Evolutionary conservation across 2,329 filamentous ascomycete species (phyloP).

Genomic region (Penicillium sp.): DNA sequence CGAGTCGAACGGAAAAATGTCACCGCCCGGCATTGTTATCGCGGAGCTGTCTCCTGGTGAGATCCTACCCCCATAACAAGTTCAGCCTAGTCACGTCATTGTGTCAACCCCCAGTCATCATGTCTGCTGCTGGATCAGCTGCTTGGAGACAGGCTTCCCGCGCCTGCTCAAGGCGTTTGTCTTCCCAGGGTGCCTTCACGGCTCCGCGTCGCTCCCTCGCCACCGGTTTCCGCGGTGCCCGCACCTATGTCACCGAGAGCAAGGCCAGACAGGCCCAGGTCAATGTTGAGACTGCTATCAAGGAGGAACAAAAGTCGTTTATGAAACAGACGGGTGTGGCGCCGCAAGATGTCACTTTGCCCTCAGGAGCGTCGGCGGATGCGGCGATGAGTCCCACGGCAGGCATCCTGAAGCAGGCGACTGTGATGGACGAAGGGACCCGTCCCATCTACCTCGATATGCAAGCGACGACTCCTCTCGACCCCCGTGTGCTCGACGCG

Average conservation of each 20-base stretch:
- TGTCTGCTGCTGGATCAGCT: constrained; percentile 62
- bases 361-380: constrained; percentile 55
- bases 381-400: constrained; percentile 76
- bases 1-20: constrained; percentile 17
- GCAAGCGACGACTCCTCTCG: constrained; percentile 93
- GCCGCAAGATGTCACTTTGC: constrained; percentile 54
- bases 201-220: constrained; percentile 37
- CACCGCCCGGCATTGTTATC: constrained; percentile 4
- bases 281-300: constrained; percentile 74
- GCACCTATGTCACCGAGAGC: constrained; percentile 78
- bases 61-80: constrained; percentile 19
- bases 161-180: constrained; percentile 48
- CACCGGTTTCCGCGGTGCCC: constrained; percentile 28
- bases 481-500: constrained; percentile 88
- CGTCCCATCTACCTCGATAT: constrained; percentile 97
- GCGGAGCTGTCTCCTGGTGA: not conserved
- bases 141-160: constrained; percentile 69
- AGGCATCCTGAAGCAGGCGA: constrained; percentile 80
- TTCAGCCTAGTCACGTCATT: constrained; percentile 1
- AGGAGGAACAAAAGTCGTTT: constrained; percentile 78
- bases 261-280: constrained; percentile 66
- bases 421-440: constrained; percentile 85
- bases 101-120: constrained; percentile 32
- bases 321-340: constrained; percentile 51
- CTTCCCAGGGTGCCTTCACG: constrained; percentile 36